These are phyloP conservation scores for Podila epigama DNA, from an alignment of 192 early-diverging fungal species.

Conservation along the genomic window DNA sequence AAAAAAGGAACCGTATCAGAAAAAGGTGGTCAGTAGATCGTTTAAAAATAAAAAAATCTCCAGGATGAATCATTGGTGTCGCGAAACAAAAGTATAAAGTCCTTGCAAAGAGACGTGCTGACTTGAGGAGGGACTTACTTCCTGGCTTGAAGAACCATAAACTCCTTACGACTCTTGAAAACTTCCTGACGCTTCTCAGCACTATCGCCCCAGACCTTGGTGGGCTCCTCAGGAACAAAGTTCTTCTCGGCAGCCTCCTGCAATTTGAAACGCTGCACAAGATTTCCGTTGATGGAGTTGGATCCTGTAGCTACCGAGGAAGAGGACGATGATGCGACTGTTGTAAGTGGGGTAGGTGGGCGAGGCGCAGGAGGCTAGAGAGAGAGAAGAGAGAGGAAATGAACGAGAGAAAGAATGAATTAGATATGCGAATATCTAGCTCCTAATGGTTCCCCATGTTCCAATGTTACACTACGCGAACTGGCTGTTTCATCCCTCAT, in stretches of 20 bases:
- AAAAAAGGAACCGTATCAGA: background rate
- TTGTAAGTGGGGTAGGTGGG: constrained; percentile 43
- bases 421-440: too few relatives aligned
- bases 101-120: background rate
- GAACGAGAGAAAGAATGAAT: too few relatives aligned
- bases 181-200: constrained; percentile 66
- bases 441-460: too few relatives aligned
- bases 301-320: constrained; percentile 1
- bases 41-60: background rate
- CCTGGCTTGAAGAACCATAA: constrained; percentile 74
- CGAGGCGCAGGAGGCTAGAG: constrained; percentile 32
- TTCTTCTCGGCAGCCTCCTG: constrained; percentile 46
- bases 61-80: background rate
- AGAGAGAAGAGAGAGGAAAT: background rate
- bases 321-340: constrained; percentile 37
- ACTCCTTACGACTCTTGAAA: constrained; percentile 70
- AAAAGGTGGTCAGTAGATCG: background rate
- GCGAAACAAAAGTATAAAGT: background rate
- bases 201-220: constrained; percentile 67
- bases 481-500: background rate
- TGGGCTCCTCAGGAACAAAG: constrained; percentile 54
- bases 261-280: constrained; percentile 63
- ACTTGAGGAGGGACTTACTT: constrained; percentile 53
- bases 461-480: constrained; percentile 1
- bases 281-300: constrained; percentile 38